A percentile compares a stretch with the other conserved stretches of the same genome.
Conservation (phyloP, 2,329 filamentous ascomycete genomes). For the Arthrobotrys sphaeroides region DNA sequence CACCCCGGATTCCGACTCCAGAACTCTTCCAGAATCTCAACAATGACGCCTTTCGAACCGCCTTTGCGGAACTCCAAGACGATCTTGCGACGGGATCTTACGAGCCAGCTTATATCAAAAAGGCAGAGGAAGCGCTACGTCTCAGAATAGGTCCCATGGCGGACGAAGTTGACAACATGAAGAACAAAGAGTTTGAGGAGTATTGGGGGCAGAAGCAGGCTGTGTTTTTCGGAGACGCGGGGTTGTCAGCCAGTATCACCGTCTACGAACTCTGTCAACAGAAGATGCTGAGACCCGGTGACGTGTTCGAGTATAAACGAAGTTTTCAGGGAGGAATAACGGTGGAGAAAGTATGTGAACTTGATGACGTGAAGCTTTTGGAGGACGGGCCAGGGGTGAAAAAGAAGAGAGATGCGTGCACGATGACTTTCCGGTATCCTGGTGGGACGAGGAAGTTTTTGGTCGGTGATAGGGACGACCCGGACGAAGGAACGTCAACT, state of each 20-base stretch:
- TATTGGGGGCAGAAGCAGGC: slow-evolving; percentile 53
- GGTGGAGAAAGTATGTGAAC: slow-evolving; percentile 45
- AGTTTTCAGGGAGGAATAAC: slow-evolving; percentile 19
- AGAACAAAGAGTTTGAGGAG: slow-evolving; percentile 52
- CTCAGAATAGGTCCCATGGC: slow-evolving; percentile 32
- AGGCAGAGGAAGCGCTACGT: slow-evolving; percentile 38
- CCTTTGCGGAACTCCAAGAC: slow-evolving; percentile 47
- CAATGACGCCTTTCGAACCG: slow-evolving; percentile 47
- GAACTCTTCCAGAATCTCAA: slow-evolving; percentile 51
- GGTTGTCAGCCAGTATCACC: slow-evolving; percentile 37
- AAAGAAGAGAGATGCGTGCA: slow-evolving; percentile 51
- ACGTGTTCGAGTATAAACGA: slow-evolving; percentile 48
- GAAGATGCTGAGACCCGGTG: slow-evolving; percentile 32
- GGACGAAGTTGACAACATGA: slow-evolving; percentile 39
- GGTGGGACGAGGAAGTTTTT: slow-evolving; percentile 33
- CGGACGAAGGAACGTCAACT: slow-evolving; percentile 9
- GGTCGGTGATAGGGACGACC: background rate
- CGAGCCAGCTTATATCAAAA: slow-evolving; percentile 40
- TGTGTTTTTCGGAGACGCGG: slow-evolving; percentile 45
- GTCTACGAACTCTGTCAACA: slow-evolving; percentile 44
- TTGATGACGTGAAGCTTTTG: slow-evolving; percentile 11
- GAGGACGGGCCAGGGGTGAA: slow-evolving; percentile 5
- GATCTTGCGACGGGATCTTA: slow-evolving; percentile 35
- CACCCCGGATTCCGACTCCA: slow-evolving; percentile 41
- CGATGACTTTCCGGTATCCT: slow-evolving; percentile 29